A percentile compares a stretch with the other conserved stretches of the same genome.
Conservation (phyloP, 192 early-diverging fungal species). For the Coemansia furcata region DNA sequence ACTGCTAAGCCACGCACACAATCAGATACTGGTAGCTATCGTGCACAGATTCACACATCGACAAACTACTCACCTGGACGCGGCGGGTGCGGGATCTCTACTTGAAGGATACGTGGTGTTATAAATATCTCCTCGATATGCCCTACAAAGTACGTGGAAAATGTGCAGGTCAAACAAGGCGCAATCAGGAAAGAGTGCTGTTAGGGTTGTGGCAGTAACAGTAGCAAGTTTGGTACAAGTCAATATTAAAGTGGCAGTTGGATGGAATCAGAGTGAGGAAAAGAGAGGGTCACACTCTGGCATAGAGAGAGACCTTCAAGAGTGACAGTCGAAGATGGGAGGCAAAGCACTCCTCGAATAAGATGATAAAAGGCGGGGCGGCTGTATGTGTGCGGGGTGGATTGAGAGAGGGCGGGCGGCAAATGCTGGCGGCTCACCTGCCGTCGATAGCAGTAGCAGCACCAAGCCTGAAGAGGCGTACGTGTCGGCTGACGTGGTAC, state of each 20-base stretch:
- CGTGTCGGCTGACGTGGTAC: neutral
- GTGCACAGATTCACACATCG: neutral
- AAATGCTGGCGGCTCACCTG: neutral
- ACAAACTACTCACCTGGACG: constrained; percentile 28
- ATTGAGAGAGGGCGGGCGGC: neutral
- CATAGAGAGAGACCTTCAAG: neutral
- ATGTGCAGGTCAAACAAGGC: neutral
- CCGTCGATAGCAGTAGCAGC: neutral
- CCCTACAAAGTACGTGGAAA: constrained; percentile 16
- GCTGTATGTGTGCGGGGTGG: neutral
- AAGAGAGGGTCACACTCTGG: neutral
- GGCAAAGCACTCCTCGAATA: neutral
- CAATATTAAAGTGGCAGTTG: neutral
- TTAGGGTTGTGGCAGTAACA: constrained; percentile 2
- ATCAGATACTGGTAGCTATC: neutral
- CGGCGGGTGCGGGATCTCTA: constrained; percentile 11
- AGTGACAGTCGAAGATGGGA: neutral
- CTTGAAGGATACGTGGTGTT: constrained; percentile 26
- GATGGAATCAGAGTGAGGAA: neutral
- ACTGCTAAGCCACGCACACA: neutral
- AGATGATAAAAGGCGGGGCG: constrained; percentile 1
- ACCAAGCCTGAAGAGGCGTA: neutral
- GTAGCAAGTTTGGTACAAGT: neutral
- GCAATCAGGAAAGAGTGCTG: neutral
- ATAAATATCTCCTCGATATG: constrained; percentile 42